These are phyloP conservation scores for Fusarium ambrosium DNA, from an alignment of 2,329 filamentous ascomycete species.

Conservation along the genomic window DNA sequence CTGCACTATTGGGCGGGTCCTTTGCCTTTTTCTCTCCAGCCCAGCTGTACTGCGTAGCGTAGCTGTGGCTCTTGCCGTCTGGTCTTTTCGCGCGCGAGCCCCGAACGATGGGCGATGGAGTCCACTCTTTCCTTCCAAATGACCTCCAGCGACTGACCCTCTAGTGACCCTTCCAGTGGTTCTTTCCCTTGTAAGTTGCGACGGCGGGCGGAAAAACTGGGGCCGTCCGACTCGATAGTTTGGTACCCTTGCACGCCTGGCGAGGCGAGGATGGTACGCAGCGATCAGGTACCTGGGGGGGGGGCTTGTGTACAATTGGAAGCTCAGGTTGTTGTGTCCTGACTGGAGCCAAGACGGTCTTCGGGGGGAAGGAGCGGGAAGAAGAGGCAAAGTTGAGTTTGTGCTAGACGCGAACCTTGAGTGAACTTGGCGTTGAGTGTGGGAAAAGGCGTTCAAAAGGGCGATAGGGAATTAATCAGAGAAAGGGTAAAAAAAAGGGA, in stretches of 20 bases:
- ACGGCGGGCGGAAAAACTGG: conserved; percentile 23
- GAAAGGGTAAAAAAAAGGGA: background rate
- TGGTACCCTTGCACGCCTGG: conserved; percentile 34
- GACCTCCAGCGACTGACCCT: conserved; percentile 14
- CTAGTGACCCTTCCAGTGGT: conserved; percentile 8
- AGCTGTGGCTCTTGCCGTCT: conserved; percentile 32
- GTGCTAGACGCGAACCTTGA: conserved; percentile 27
- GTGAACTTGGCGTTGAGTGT: background rate
- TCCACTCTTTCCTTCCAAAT: conserved; percentile 16
- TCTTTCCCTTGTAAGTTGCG: conserved; percentile 21
- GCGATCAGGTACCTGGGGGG: background rate
- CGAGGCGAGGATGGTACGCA: background rate
- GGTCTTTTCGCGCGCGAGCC: background rate
- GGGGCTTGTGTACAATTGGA: too few species aligned
- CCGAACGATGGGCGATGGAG: background rate
- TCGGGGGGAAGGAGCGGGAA: conserved; percentile 11
- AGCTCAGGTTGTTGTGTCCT: background rate
- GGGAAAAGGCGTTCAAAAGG: background rate
- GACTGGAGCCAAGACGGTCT: conserved; percentile 1
- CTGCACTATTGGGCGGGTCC: conserved; percentile 37
- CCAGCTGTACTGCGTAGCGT: background rate
- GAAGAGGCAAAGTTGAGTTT: conserved; percentile 16
- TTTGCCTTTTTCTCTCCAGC: conserved; percentile 10
- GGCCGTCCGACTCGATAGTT: conserved; percentile 31
- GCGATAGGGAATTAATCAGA: background rate